Evolutionary conservation across 148 eudicot species (phyloP), one percentile per base, ranked within the genome.

Genomic region (Rhododendron griersonianum): DNA sequence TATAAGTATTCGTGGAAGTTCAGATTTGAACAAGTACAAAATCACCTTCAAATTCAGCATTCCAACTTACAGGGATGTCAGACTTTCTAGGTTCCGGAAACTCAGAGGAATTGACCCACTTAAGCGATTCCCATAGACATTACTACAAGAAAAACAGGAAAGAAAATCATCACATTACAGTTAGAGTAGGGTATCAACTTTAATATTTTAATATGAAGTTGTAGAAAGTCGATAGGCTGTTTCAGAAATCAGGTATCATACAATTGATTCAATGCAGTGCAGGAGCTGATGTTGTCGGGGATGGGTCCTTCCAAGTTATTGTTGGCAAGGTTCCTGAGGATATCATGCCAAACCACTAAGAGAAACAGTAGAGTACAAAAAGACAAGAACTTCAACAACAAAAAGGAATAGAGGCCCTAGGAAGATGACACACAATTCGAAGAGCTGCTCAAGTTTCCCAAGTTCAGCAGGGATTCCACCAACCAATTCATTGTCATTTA

Each of bases 381-480:
- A 1, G 19, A 55, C 19, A 28, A n/a, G 6, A 35, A 14, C 67
- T 15, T 30, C 65, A 28, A 9, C 25, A 6, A 16, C 39, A 19
- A 4, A 35, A 37, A 10, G 44, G 11, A 57, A 35, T n/a, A 18
- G 74, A 57, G 45, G 19, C 1, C 28, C 48, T 5, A 25, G 50
- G n/a, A 4, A 80, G 5, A 16, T 8, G 25, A 82, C 95, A 84
- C 83, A 94, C 96, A 94, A 71, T 89, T 94, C 96, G 82, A 94
- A 94, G 55, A 94, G 93, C 86, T 92, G 94, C 71, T 93, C 95
- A 23, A 94, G 90, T 61, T 94, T 91, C 83, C 96, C 96, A 85
- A 94, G 94, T 82, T 94, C 95, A 55, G 95, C 86, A 5, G 96
- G 96, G 44, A 94, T 94, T 75, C 80, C 75, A 82, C 96, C 95